A percentile compares a stretch with the other conserved stretches of the same genome.
These are phyloP conservation scores for Diplodia corticola DNA, from an alignment of 2,329 filamentous ascomycete species.

Conservation along the genomic window DNA sequence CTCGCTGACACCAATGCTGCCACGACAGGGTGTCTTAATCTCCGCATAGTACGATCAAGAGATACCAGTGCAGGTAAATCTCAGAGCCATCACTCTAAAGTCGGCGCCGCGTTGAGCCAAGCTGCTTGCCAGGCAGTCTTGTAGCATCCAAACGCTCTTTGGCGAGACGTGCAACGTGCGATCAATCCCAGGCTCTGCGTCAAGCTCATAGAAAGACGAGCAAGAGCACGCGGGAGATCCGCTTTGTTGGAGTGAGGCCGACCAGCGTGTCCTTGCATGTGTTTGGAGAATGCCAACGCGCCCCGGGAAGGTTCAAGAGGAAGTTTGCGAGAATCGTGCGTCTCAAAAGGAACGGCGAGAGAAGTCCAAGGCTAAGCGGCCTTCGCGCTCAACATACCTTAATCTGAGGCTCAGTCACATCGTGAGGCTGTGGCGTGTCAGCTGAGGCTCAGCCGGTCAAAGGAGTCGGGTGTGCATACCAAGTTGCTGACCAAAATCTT, in stretches of 20 bases:
- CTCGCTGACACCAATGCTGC: constrained; percentile 49
- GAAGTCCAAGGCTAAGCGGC: constrained; percentile 43
- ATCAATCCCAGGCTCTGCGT: constrained; percentile 32
- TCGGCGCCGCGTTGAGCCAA: constrained; percentile 31
- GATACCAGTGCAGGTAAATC: constrained; percentile 14
- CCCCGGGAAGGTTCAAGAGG: constrained; percentile 19
- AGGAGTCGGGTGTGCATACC: constrained; percentile 60
- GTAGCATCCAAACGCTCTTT: constrained; percentile 20
- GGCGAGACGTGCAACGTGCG: constrained; percentile 23
- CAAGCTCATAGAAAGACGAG: constrained; percentile 37
- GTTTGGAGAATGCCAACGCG: constrained; percentile 17
- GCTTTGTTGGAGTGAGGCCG: constrained; percentile 25
- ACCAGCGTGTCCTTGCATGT: constrained; percentile 21
- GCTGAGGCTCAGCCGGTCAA: constrained; percentile 29
- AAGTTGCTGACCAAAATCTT: constrained; percentile 99
- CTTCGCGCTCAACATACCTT: constrained; percentile 91
- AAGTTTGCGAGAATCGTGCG: constrained; percentile 33
- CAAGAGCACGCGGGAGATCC: constrained; percentile 32
- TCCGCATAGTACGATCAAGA: constrained; percentile 16
- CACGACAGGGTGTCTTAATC: constrained; percentile 21
- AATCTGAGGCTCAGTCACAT: constrained; percentile 95
- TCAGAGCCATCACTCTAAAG: constrained; percentile 23
- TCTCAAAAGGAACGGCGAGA: constrained; percentile 31
- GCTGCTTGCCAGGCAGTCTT: constrained; percentile 28
- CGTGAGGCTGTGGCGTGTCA: constrained; percentile 73